Base-by-base conservation (phyloP, 2,329 filamentous ascomycete species). In the Phyllosticta citrichinensis region DNA sequence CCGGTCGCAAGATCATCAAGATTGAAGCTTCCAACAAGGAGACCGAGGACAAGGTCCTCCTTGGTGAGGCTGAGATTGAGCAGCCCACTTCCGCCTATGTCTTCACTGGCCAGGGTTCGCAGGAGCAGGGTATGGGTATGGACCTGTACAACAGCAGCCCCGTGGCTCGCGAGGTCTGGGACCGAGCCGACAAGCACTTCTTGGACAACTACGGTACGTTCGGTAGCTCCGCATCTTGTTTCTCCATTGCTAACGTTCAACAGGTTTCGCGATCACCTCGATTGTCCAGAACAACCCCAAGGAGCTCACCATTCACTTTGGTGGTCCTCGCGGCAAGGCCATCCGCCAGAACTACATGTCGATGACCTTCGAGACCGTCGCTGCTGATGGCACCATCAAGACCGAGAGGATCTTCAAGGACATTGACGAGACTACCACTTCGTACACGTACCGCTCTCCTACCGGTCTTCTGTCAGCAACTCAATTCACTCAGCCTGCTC, bases 121-220 rank as follows among this genome's bases (percentile, higher is more conserved):
- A 99, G 76, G 94, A 99, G 76, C 94, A 99, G 75, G 94, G 94
- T 64, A 99, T 99, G 94, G 94, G 94, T 77, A 99, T 99, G 94
- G 94, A 97, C 71, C 82, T 99, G 57, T 99, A 99, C 74, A 88
- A 83, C 70, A 96, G 87, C 81, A 97, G 94, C 73, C 80, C 87
- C 47, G 94, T 99, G 20, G 95, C 94, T 64, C 92, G 91, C 79
- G 93, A 96, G 69, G 94, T 99, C 57, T 99, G 94, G 94, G 94
- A 76, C 60, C 71, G 72, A 64, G 95, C 94, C 57, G 94, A 99
- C 78, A 95, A 90, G 77, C 96, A 99, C 74, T 93, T 99, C 74
- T 86, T 97, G 79, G 93, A 97, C 77, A 97, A 96, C 74, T 99
- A 99, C 78, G 94, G 40, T 91, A 90, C 81, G 79, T 84, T 24